Evolutionary conservation across 1,139 yeast species (phyloP).

Genomic region (Entelexis sorbosivorans): DNA sequence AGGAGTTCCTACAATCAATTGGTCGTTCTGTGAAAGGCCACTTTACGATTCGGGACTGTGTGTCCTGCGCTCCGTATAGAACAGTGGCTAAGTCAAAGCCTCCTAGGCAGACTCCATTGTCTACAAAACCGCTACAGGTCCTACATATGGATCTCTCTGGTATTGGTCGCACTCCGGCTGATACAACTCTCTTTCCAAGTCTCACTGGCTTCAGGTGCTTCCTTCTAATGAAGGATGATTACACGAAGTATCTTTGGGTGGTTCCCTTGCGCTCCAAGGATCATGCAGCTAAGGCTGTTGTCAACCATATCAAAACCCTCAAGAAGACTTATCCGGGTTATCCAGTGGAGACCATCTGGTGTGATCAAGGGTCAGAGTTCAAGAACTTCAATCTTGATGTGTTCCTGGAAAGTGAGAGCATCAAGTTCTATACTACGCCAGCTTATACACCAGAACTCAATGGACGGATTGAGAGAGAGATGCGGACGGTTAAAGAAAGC

Average conservation of each 20-base stretch:
- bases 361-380: not conserved
- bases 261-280: not conserved
- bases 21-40: not conserved
- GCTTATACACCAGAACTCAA: not conserved
- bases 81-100: not conserved
- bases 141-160: not conserved
- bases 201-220: not conserved
- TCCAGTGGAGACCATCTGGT: not conserved
- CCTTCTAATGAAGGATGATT: not conserved
- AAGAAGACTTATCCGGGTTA: not conserved
- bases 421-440: not conserved
- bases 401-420: not conserved
- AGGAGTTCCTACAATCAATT: not conserved
- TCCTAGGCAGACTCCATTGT: not conserved
- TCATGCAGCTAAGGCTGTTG: too few species aligned
- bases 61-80: not conserved
- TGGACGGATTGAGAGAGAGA: not conserved
- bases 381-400: not conserved
- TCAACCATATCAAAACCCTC: not conserved
- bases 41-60: not conserved
- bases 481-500: not conserved
- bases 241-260: not conserved
- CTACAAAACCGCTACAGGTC: not conserved
- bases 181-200: not conserved
- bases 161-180: not conserved